Conservation (phyloP, 1,284 basidiomycete species). For the Taiwanofungus camphoratus region DNA sequence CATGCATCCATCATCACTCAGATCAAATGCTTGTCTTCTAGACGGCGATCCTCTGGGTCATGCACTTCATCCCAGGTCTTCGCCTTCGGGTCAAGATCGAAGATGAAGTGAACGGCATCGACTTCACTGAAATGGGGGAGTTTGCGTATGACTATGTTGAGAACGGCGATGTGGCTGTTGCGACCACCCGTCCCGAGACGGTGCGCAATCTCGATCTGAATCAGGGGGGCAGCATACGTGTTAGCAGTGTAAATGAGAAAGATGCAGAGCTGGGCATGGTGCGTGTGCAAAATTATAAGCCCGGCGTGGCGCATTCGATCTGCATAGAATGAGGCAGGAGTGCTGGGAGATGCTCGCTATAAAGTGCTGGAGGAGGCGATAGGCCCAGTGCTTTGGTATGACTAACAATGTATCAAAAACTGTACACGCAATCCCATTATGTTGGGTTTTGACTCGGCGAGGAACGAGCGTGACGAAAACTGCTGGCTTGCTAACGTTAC, state of each 20-base stretch:
- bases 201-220: conserved; percentile 16
- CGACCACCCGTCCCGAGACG: conserved; percentile 25
- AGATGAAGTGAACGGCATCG: conserved; percentile 88
- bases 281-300: too few species aligned
- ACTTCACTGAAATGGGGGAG: conserved; percentile 93
- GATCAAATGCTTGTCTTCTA: conserved; percentile 20
- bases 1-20: background rate
- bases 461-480: too few species aligned
- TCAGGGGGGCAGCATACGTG: conserved; percentile 1
- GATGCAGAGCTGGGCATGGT: too few species aligned
- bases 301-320: too few species aligned
- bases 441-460: too few species aligned
- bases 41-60: conserved; percentile 85
- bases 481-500: too few species aligned
- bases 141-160: conserved; percentile 89
- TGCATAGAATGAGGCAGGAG: too few species aligned
- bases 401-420: too few species aligned
- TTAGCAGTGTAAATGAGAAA: conserved; percentile 10
- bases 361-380: too few species aligned
- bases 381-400: too few species aligned
- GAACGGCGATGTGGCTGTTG: conserved; percentile 21
- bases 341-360: too few species aligned
- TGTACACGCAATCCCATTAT: too few species aligned
- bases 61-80: conserved; percentile 89
- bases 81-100: conserved; percentile 78